phyloP scores from a whole-genome alignment of 495 filamentous ascomycete species.

The Aspergillus olivimuriae region DNA sequence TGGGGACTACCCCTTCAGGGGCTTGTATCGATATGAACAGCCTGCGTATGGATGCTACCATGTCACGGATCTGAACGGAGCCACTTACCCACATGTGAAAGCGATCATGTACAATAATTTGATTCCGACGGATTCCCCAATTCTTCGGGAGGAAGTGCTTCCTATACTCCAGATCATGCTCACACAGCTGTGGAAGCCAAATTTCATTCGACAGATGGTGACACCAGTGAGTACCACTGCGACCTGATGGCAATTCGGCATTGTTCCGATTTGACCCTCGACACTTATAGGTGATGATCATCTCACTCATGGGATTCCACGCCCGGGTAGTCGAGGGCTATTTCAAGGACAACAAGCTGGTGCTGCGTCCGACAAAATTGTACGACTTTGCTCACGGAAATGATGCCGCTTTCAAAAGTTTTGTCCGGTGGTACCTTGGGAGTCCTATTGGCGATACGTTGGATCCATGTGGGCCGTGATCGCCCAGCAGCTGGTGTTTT shows the following conservation, averaged over 20 bases:
- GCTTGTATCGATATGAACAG: conserved; percentile 1
- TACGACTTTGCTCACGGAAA: conserved; percentile 10
- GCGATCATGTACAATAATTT: conserved; percentile 11
- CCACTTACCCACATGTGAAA: conserved; percentile 10
- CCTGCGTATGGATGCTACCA: conserved; percentile 5
- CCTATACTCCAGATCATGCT: conserved; percentile 9
- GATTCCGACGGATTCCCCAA: conserved; percentile 3
- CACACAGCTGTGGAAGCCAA: conserved; percentile 7
- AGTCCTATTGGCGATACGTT: no score
- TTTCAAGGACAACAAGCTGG: conserved; percentile 11
- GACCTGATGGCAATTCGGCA: not conserved
- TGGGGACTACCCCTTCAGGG: conserved; percentile 6
- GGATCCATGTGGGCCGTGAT: no score
- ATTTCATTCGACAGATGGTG: conserved; percentile 10
- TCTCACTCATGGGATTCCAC: conserved; percentile 6
- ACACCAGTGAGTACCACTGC: conserved; percentile 5
- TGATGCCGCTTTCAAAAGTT: conserved; percentile 9
- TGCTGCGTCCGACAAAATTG: conserved; percentile 8
- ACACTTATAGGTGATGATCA: conserved; percentile 5
- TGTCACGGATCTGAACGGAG: not conserved
- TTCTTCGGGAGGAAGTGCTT: conserved; percentile 5
- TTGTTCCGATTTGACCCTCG: not conserved
- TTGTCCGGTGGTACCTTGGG: conserved; percentile 11
- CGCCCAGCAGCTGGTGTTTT: no score
- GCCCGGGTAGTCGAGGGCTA: conserved; percentile 12